phyloP scores from a whole-genome alignment of 352 stramenopile genomes.

The Pythium aquatile region DNA sequence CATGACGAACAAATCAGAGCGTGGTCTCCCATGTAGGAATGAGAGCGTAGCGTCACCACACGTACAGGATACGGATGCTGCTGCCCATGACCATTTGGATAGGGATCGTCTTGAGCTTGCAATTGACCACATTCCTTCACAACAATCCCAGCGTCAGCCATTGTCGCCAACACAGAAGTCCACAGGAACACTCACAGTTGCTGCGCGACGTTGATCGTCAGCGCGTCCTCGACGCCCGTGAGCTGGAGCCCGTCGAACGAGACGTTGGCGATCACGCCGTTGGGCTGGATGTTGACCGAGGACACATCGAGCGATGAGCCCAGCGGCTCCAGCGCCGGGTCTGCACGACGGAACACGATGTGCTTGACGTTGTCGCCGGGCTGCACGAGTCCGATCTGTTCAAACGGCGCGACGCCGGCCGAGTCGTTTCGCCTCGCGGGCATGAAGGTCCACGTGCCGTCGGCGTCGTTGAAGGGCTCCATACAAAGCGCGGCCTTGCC shows the following conservation, averaged over 20 bases:
- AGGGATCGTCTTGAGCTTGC: conserved; percentile 59
- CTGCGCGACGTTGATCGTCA: conserved; percentile 49
- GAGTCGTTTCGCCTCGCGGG: conserved; percentile 50
- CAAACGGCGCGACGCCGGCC: conserved; percentile 54
- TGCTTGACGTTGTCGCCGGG: conserved; percentile 44
- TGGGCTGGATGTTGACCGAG: conserved; percentile 65
- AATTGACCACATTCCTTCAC: conserved; percentile 64
- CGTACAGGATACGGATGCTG: conserved; percentile 56
- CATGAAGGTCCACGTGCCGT: conserved; percentile 50
- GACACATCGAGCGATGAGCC: conserved; percentile 47
- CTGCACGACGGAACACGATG: conserved; percentile 48
- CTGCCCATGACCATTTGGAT: conserved; percentile 42
- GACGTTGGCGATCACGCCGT: conserved; percentile 42
- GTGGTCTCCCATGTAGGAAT: neutral
- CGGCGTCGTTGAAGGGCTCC: conserved; percentile 42
- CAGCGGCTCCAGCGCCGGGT: conserved; percentile 35
- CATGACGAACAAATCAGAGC: too few relatives aligned
- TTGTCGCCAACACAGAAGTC: neutral
- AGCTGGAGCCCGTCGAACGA: conserved; percentile 49
- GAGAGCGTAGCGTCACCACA: conserved; percentile 1
- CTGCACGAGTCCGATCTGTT: conserved; percentile 71
- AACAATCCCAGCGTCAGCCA: neutral
- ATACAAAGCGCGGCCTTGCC: conserved; percentile 67
- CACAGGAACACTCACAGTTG: conserved; percentile 39
- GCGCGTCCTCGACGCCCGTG: conserved; percentile 43